Conservation (phyloP, 441 rosid genomes). For the Adansonia madagascariensis region DNA sequence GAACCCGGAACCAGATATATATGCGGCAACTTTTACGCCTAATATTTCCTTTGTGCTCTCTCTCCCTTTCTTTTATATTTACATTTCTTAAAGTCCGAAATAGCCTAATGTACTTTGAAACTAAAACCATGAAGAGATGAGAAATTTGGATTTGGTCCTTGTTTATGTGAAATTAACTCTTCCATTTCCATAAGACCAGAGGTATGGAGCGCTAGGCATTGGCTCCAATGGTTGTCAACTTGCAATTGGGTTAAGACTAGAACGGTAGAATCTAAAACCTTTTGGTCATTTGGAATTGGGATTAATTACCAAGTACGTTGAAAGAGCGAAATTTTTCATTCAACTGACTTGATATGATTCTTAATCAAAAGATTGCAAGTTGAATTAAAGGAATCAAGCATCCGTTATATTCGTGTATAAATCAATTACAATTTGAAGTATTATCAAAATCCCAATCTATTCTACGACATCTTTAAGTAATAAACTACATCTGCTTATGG, state of each 20-base stretch:
- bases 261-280: not conserved
- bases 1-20: not conserved
- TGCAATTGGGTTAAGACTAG: not conserved
- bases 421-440: slow-evolving; percentile 29
- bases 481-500: too few relatives aligned
- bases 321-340: not conserved
- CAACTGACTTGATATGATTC: not conserved
- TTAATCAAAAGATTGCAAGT: not conserved
- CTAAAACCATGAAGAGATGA: slow-evolving; percentile 3
- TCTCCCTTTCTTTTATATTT: too few relatives aligned
- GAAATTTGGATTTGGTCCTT: not conserved
- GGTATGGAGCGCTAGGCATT: not conserved
- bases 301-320: not conserved
- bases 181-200: not conserved
- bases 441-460: not conserved
- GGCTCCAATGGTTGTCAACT: not conserved
- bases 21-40: not conserved
- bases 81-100: not conserved
- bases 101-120: slow-evolving; percentile 6
- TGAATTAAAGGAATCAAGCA: not conserved
- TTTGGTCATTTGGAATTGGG: not conserved
- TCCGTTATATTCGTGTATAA: slow-evolving; percentile 31
- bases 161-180: not conserved
- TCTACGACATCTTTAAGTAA: not conserved
- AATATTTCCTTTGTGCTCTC: not conserved